A percentile compares a stretch with the other conserved stretches of the same genome.
Evolutionary conservation across 768 basidiomycete species (phyloP).

Genomic region (Tulasnella sp.): DNA sequence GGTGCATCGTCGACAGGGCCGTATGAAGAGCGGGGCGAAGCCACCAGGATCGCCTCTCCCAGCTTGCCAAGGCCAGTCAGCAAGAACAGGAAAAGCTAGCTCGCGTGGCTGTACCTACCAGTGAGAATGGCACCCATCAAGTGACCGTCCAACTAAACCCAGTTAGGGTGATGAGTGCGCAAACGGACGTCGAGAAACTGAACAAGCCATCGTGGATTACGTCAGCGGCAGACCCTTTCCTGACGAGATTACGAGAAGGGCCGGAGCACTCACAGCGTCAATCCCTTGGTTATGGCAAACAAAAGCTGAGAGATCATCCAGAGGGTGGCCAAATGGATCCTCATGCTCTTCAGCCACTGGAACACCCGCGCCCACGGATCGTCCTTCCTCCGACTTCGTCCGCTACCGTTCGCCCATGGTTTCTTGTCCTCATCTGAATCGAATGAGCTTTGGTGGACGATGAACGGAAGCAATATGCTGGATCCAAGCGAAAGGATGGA

Average conservation of each 20-base stretch:
- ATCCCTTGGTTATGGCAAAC: constrained; percentile 73
- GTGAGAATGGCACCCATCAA: constrained; percentile 88
- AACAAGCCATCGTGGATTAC: not conserved
- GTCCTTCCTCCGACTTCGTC: not conserved
- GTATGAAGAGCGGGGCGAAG: constrained; percentile 44
- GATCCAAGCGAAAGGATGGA: constrained; percentile 63
- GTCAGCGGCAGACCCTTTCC: not conserved
- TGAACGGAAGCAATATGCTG: constrained; percentile 69
- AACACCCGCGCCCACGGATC: constrained; percentile 35
- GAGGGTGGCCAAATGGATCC: constrained; percentile 55
- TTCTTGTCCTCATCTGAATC: constrained; percentile 21
- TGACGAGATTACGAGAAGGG: too few species aligned
- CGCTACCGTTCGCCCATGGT: not conserved
- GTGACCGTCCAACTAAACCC: constrained; percentile 93
- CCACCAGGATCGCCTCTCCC: constrained; percentile 78
- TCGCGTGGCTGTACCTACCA: constrained; percentile 53
- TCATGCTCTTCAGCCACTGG: constrained; percentile 21
- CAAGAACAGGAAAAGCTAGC: constrained; percentile 23
- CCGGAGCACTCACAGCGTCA: constrained; percentile 67
- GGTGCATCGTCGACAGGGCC: constrained; percentile 25
- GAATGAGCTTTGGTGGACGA: constrained; percentile 41
- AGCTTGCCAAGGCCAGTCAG: constrained; percentile 49
- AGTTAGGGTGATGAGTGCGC: constrained; percentile 66
- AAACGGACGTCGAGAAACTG: constrained; percentile 69
- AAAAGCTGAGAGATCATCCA: constrained; percentile 77